These are phyloP conservation scores for Candida boidinii DNA, from an alignment of 805 yeast genomes.

Conservation along the genomic window DNA sequence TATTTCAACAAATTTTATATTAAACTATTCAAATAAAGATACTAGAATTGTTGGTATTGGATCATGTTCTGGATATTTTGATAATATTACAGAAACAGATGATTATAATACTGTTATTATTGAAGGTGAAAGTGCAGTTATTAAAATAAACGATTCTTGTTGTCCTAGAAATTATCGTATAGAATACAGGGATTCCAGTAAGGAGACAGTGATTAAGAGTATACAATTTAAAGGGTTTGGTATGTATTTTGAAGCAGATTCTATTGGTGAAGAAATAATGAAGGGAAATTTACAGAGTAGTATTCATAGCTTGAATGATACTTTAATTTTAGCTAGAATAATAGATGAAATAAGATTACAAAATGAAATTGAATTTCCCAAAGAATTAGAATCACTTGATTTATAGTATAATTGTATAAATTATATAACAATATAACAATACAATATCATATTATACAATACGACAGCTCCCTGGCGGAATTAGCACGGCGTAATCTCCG, in stretches of 20 bases:
- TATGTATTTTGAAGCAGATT: conserved; percentile 48
- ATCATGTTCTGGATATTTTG: conserved; percentile 16
- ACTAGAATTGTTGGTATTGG: conserved; percentile 34
- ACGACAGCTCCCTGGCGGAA: too few species aligned
- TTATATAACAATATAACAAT: too few species aligned
- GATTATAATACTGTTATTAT: conserved; percentile 4
- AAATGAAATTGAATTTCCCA: conserved; percentile 32
- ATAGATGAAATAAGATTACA: conserved; percentile 39
- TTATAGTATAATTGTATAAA: too few species aligned
- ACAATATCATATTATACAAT: too few species aligned
- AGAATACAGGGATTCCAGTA: too few species aligned
- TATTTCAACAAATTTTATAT: conserved; percentile 26
- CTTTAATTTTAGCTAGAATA: conserved; percentile 32
- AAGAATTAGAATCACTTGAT: conserved; percentile 10
- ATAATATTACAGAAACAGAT: background rate
- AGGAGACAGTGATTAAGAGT: too few species aligned
- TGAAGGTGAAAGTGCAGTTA: conserved; percentile 14
- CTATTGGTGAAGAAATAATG: conserved; percentile 35
- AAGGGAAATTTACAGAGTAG: conserved; percentile 30
- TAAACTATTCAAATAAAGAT: conserved; percentile 28
- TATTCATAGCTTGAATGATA: conserved; percentile 31
- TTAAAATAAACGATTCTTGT: conserved; percentile 9
- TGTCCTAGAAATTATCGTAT: conserved; percentile 20
- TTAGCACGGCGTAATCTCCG: too few species aligned
- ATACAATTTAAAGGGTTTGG: conserved; percentile 33